Conservation (phyloP, 108 stramenopile species). For the Nitzschia sp. region DNA sequence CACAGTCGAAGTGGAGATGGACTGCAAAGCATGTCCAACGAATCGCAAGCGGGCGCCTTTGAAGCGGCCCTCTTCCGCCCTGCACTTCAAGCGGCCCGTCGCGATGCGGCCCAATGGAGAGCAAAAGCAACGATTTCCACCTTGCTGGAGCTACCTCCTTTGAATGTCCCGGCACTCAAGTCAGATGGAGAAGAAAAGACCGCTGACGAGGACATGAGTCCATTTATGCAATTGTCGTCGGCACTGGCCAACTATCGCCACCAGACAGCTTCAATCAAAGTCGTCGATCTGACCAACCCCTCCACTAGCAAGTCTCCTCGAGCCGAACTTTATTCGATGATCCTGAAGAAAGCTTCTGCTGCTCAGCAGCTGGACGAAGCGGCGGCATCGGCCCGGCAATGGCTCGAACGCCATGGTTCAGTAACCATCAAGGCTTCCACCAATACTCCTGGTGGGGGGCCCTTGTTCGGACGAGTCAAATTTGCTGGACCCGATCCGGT, state of each 20-base stretch:
- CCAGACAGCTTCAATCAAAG: constrained; percentile 45
- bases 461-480: constrained; percentile 37
- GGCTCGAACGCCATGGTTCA: constrained; percentile 29
- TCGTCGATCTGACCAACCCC: constrained; percentile 43
- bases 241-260: constrained; percentile 38
- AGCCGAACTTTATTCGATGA: constrained; percentile 31
- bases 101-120: constrained; percentile 79
- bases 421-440: not conserved
- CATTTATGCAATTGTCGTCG: constrained; percentile 37
- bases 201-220: constrained; percentile 20
- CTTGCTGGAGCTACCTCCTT: constrained; percentile 43
- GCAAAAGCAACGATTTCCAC: constrained; percentile 44
- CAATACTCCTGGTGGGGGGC: not conserved
- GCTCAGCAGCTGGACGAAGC: constrained; percentile 34
- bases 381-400: constrained; percentile 34
- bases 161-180: constrained; percentile 15
- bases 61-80: constrained; percentile 82
- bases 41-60: constrained; percentile 30
- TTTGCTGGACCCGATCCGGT: constrained; percentile 32
- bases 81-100: constrained; percentile 61
- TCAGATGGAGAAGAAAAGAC: constrained; percentile 33
- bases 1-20: constrained; percentile 20
- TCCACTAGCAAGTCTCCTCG: constrained; percentile 20
- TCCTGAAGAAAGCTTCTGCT: constrained; percentile 36
- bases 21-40: constrained; percentile 9